Evolutionary conservation across 2,329 filamentous ascomycete species (phyloP), one percentile per base, ranked within the genome.

Genomic region (Curvularia sp.): DNA sequence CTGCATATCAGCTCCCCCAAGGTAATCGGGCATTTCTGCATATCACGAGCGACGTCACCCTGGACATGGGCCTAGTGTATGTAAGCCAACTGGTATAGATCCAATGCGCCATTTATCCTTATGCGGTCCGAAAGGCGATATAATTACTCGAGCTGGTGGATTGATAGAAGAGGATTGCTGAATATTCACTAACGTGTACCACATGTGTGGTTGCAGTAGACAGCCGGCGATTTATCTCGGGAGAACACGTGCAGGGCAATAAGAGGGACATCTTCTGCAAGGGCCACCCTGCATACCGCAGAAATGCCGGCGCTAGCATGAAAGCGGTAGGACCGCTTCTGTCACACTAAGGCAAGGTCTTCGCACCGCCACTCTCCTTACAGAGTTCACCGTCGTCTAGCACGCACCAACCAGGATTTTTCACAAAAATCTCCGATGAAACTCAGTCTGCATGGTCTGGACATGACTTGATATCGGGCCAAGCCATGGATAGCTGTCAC

Each of bases 1-100:
- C 22, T 35, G 46, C 35, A 38, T 31, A 28, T 49, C 52, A 48
- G 57, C 51, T 43, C 41, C 39, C 22, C 28, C 43, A 39, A 39
- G 4, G 12, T 22, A 12, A 15, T 22, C 44, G 28, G 30, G 10
- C 26, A 26, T 28, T 44, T 44, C 13, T n/a, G 15, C 42, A 44
- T 44, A n/a, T n/a, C n/a, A 28, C 12, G 42, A 24, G 24, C 7
- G 26, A 44, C 24, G 24, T 9, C 42, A 22, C 33, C 13, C 24
- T 35, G 51, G 15, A 31, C 42, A 13, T 28, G 15, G 15, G 13
- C 13, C 18, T 18, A 38, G 30, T 31, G 30, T 8, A n/a, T 31
- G 30, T 4, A n/a, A 18, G 12, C 10, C n/a, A 35, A 18, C 46
- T 22, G 18, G 15, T 22, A 20, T 8, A 9, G 7, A 18, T 35